Evolutionary conservation across 148 eudicot genomes (phyloP).

Genomic region (Dianthus caryophyllus): DNA sequence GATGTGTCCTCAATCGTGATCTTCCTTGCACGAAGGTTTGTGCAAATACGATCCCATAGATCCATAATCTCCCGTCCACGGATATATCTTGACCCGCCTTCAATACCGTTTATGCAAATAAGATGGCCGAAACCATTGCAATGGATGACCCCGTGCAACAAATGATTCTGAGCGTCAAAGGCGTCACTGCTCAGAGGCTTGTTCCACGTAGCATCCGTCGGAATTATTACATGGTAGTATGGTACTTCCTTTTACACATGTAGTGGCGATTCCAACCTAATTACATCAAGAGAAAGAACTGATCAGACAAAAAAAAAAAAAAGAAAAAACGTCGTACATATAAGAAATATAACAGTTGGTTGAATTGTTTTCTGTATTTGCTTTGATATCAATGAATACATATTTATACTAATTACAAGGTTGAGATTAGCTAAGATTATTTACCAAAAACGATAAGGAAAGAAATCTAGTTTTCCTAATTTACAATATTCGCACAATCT

Average conservation of each 20-base stretch:
- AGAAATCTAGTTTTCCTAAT: too few species aligned
- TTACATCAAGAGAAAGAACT: too few species aligned
- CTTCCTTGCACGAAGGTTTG: conserved; percentile 60
- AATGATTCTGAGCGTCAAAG: conserved; percentile 56
- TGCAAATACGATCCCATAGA: conserved; percentile 87
- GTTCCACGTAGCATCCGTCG: conserved; percentile 61
- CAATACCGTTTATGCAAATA: conserved; percentile 67
- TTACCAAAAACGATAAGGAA: too few species aligned
- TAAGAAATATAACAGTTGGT: not conserved
- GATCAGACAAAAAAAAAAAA: too few species aligned
- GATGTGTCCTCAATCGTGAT: too few species aligned
- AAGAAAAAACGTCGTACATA: too few species aligned
- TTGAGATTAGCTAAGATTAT: too few species aligned
- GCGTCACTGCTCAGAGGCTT: conserved; percentile 47
- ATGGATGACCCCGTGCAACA: conserved; percentile 80
- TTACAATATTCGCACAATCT: too few species aligned
- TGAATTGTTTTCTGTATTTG: too few species aligned
- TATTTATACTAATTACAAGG: too few species aligned
- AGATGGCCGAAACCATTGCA: conserved; percentile 88
- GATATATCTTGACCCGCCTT: conserved; percentile 65
- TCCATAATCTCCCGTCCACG: conserved; percentile 75
- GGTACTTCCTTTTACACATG: too few species aligned
- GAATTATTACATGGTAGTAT: conserved; percentile 82
- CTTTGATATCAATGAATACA: too few species aligned
- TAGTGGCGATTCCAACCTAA: conserved; percentile 90